Evolutionary conservation across 1,284 basidiomycete genomes (phyloP).

Genomic region (Cystobasidiaceae sp.): DNA sequence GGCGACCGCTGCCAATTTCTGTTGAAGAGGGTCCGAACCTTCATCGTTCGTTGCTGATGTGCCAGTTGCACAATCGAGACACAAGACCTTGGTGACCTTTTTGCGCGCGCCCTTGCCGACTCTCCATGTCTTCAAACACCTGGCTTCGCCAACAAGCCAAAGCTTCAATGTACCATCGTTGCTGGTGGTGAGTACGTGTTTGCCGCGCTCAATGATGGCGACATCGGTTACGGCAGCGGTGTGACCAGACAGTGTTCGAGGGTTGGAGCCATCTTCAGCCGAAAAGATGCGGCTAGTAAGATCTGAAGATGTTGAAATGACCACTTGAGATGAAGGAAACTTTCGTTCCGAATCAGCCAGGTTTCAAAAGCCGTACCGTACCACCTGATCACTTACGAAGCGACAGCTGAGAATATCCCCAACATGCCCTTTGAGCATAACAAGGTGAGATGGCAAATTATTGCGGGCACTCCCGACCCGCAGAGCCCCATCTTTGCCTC

Average conservation of each 20-base stretch:
- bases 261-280: conserved; percentile 51
- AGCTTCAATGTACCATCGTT: conserved; percentile 51
- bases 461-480: conserved; percentile 42
- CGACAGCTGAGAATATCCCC: conserved; percentile 48
- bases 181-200: conserved; percentile 41
- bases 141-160: conserved; percentile 32
- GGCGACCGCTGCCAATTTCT: neutral
- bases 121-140: conserved; percentile 10
- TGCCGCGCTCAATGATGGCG: conserved; percentile 36
- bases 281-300: conserved; percentile 49
- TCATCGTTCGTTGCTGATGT: neutral
- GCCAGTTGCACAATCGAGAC: neutral
- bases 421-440: conserved; percentile 48
- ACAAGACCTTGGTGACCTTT: neutral
- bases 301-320: conserved; percentile 49
- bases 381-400: conserved; percentile 43
- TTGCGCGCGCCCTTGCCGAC: conserved; percentile 6
- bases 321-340: conserved; percentile 44
- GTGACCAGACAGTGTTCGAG: conserved; percentile 48
- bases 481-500: conserved; percentile 48
- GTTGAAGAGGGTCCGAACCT: neutral
- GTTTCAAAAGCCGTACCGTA: conserved; percentile 42
- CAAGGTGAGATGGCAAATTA: conserved; percentile 27
- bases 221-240: conserved; percentile 43
- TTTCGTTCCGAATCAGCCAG: neutral